A percentile compares a stretch with the other conserved stretches of the same genome.
Conservation (phyloP, 2,329 filamentous ascomycete genomes). For the Cladosporium cucumerinum region DNA sequence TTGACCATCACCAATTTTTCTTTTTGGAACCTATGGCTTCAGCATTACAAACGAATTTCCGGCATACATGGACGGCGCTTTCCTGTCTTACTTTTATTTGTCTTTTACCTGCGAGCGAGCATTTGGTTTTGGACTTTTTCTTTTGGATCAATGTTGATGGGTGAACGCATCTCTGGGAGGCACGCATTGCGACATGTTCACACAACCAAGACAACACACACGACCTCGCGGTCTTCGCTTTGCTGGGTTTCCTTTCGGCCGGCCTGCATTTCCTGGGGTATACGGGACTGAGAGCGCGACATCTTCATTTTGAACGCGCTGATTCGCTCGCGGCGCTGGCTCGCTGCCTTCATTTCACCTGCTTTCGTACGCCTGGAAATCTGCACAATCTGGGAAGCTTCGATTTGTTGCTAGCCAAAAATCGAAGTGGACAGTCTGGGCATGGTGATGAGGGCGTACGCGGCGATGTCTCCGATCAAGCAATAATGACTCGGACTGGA, state of each 20-base stretch:
- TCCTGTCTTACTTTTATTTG: slow-evolving; percentile 34
- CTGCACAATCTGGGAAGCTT: not conserved
- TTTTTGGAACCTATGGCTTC: slow-evolving; percentile 18
- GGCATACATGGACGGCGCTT: slow-evolving; percentile 55
- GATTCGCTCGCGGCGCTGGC: slow-evolving; percentile 14
- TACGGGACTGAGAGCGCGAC: slow-evolving; percentile 5
- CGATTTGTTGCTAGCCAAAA: slow-evolving; percentile 12
- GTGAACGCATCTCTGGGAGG: slow-evolving; percentile 19
- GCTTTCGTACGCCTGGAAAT: slow-evolving; percentile 16
- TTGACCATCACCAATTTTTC: slow-evolving; percentile 35
- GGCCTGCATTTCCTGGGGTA: slow-evolving; percentile 10
- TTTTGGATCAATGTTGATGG: not conserved
- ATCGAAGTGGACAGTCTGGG: not conserved
- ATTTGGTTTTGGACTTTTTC: slow-evolving; percentile 15
- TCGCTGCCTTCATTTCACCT: slow-evolving; percentile 10
- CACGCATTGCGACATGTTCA: slow-evolving; percentile 13
- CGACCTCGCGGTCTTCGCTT: slow-evolving; percentile 16
- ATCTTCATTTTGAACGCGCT: slow-evolving; percentile 5
- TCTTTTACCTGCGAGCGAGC: slow-evolving; percentile 16
- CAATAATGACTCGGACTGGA: slow-evolving; percentile 14
- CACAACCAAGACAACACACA: slow-evolving; percentile 12
- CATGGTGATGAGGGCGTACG: slow-evolving; percentile 21
- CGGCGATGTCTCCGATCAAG: slow-evolving; percentile 12
- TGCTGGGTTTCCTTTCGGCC: slow-evolving; percentile 8
- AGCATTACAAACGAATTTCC: slow-evolving; percentile 25